Percentiles rank a stretch among this genome's conserved stretches.
These are phyloP conservation scores for Veloboletus limbatus DNA, from an alignment of 1,284 basidiomycete species.

Conservation along the genomic window DNA sequence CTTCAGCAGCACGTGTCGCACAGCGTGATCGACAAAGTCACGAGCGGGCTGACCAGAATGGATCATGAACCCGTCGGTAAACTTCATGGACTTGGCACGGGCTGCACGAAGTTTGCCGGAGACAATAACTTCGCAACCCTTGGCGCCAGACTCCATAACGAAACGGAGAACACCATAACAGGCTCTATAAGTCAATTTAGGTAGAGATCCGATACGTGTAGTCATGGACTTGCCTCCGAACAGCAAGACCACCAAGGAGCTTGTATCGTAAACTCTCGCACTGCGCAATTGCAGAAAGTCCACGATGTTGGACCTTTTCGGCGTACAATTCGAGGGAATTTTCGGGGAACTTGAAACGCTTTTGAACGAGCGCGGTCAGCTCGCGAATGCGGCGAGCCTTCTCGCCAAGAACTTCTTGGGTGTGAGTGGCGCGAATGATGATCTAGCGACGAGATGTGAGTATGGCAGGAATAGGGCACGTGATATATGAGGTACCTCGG, in stretches of 20 bases:
- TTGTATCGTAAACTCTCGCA: conserved; percentile 99
- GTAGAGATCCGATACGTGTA: background rate
- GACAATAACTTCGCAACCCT: conserved; percentile 99
- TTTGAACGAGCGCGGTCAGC: conserved; percentile 97
- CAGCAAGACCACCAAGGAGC: conserved; percentile 98
- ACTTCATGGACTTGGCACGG: conserved; percentile 99
- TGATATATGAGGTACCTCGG: conserved; percentile 61
- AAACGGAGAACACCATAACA: conserved; percentile 99
- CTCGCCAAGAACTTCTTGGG: conserved; percentile 99
- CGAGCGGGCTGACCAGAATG: conserved; percentile 98
- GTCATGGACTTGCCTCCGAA: conserved; percentile 71
- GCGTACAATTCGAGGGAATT: conserved; percentile 99
- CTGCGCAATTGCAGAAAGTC: conserved; percentile 97
- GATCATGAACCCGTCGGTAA: conserved; percentile 99
- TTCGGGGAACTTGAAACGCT: conserved; percentile 99
- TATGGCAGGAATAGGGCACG: conserved; percentile 3
- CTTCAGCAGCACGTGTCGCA: conserved; percentile 96
- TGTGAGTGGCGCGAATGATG: conserved; percentile 99
- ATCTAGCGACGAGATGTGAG: conserved; percentile 54
- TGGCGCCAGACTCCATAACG: conserved; percentile 99
- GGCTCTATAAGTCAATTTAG: conserved; percentile 55
- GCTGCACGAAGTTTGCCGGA: conserved; percentile 99
- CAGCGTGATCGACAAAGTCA: conserved; percentile 98
- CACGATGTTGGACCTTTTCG: conserved; percentile 99
- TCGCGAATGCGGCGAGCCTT: conserved; percentile 99